Evolutionary conservation across 306 rosid species (phyloP).

Genomic region (Datisca glomerata): DNA sequence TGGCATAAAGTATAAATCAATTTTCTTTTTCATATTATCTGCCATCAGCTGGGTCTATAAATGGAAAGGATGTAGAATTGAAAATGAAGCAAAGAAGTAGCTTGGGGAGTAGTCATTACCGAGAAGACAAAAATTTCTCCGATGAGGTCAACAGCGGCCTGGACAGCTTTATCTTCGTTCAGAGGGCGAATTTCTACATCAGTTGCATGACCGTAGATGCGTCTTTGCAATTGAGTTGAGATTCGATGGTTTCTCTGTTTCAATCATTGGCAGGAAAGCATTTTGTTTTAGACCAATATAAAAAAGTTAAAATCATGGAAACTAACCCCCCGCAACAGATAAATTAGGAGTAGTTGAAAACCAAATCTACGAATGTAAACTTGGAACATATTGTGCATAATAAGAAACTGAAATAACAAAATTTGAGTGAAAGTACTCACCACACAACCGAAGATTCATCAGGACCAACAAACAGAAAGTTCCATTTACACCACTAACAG

Average conservation of each 20-base stretch:
- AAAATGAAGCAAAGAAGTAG: background rate
- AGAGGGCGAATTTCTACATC: conserved; percentile 59
- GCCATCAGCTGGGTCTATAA: background rate
- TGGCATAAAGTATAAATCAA: background rate
- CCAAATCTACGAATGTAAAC: no score
- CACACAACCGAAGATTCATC: no score
- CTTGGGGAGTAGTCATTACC: conserved; percentile 20
- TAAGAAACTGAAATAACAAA: no score
- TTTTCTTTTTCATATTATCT: background rate
- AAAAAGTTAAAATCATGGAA: no score
- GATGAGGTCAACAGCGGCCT: conserved; percentile 70
- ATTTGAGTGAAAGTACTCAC: no score
- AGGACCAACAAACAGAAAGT: no score
- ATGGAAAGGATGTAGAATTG: background rate
- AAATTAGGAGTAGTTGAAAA: no score
- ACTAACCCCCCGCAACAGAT: no score
- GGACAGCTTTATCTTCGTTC: conserved; percentile 74
- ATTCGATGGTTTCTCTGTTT: conserved; percentile 57
- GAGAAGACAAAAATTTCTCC: conserved; percentile 70
- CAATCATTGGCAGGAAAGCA: no score
- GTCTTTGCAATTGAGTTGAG: conserved; percentile 53
- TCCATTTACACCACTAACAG: no score
- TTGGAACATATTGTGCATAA: no score
- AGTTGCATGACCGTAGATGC: conserved; percentile 58
- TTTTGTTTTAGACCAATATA: no score